phyloP scores from a whole-genome alignment of 768 basidiomycete species.

The Mycena filopes region DNA sequence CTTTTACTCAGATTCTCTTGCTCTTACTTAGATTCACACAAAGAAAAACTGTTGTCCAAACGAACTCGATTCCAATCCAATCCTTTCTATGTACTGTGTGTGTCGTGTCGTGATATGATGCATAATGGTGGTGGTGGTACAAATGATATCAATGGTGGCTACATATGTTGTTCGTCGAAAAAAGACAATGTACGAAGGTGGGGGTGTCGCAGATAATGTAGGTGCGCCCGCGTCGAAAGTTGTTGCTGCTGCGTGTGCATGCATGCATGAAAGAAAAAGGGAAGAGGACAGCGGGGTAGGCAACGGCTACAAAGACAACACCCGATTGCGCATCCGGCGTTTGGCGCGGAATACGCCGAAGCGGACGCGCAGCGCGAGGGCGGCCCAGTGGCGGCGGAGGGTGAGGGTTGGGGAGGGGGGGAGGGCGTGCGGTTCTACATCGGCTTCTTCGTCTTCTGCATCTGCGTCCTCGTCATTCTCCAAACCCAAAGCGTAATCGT shows the following conservation, averaged over 20 bases:
- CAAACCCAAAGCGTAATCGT: not conserved
- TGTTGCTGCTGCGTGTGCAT: no score
- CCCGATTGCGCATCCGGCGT: conserved; percentile 24
- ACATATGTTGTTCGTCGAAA: no score
- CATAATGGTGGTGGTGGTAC: no score
- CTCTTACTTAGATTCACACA: no score
- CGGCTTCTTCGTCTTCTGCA: not conserved
- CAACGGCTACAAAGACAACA: conserved; percentile 12
- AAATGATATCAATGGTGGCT: no score
- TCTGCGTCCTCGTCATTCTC: not conserved
- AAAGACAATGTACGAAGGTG: no score
- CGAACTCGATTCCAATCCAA: no score
- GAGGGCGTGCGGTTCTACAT: not conserved
- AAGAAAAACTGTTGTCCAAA: no score
- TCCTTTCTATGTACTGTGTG: no score
- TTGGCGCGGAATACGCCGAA: conserved; percentile 34
- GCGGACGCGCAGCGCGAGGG: conserved; percentile 32
- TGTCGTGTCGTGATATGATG: no score
- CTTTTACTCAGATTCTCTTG: no score
- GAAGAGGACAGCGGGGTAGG: not conserved
- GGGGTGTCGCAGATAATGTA: conserved; percentile 16
- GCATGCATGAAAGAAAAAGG: no score
- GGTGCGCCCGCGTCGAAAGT: conserved; percentile 7
- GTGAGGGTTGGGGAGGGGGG: not conserved
- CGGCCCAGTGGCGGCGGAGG: conserved; percentile 25